Evolutionary conservation across 208 protist genomes (phyloP), one percentile per base, ranked within the genome.

Genomic region (Leishmania lainsoni): DNA sequence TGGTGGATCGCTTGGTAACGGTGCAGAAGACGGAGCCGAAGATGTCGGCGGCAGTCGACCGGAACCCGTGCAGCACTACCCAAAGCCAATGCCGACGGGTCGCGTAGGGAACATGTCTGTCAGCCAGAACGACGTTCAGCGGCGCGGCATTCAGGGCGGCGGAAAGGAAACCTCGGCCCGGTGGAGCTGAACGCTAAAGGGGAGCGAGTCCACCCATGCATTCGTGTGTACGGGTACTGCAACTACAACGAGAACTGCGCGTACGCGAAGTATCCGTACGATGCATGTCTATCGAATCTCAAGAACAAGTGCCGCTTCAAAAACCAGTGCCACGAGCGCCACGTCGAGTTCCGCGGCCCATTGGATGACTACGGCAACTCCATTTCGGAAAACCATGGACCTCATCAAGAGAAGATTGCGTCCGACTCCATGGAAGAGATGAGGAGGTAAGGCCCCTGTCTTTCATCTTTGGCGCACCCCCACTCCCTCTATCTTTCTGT

Each of bases 261-360:
- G 45, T 97, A 96, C 81, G 94, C 94, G 35, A 85, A 91, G 81
- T 97, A 97, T 75, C 94, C 94, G 61, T 97, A 95, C 79, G 93
- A 96, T 59, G 94, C 94, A 17, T 97, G 94, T 80, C 83, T 97
- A 20, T 96, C 92, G 63, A 91, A 97, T 86, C 80, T 97, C 39
- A 97, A 97, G 84, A 93, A 93, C 51, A 94, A 94, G 78, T 97
- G 94, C 83, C 94, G 94, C 75, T 97, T 97, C 78, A 85, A 90
- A 48, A 83, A 89, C 35, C 92, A 95, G 86, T 97, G 94, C 85
- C 94, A 97, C 78, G 94, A 97, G 83, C 89, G 83, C 49, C 94
- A 97, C 81, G 92, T 97, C 51, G 90, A 96, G 65, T 97, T 95
- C 83, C 82, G 86, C 29, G 92, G 92, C 20, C 91, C 92, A 10